A percentile compares a stretch with the other conserved stretches of the same genome.
Conservation (phyloP, 441 rosid species). For the Kokia cookei region DNA sequence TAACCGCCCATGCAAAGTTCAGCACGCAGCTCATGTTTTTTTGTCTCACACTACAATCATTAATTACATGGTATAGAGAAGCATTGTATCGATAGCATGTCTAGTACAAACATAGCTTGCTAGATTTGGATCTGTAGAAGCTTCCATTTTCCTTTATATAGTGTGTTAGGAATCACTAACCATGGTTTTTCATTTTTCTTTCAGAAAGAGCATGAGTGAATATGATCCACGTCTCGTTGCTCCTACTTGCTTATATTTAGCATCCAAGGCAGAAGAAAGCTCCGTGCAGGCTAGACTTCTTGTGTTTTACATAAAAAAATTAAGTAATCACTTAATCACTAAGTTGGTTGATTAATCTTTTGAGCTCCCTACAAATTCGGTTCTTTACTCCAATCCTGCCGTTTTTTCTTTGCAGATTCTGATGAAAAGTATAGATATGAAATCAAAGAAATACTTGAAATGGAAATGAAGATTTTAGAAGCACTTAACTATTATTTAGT, state of each 20-base stretch:
- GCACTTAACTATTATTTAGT: slow-evolving; percentile 90
- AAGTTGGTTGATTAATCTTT: neutral
- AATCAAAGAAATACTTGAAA: slow-evolving; percentile 88
- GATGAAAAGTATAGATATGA: slow-evolving; percentile 82
- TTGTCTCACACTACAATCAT: neutral
- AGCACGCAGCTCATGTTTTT: neutral
- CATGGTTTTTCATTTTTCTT: slow-evolving; percentile 13
- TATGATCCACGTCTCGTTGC: slow-evolving; percentile 92
- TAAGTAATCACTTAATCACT: slow-evolving; percentile 40
- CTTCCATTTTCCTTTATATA: neutral
- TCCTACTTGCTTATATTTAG: slow-evolving; percentile 93
- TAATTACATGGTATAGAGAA: neutral
- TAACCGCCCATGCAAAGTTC: neutral
- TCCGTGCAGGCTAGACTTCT: slow-evolving; percentile 78
- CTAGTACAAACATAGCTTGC: no score
- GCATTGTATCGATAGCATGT: neutral
- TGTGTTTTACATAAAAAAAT: slow-evolving; percentile 59
- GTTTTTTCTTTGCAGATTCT: slow-evolving; percentile 41
- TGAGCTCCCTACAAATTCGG: neutral
- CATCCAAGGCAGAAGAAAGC: slow-evolving; percentile 98
- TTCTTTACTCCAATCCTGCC: slow-evolving; percentile 16
- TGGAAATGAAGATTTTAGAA: slow-evolving; percentile 98
- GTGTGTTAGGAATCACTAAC: slow-evolving; percentile 1
- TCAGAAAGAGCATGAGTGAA: slow-evolving; percentile 85
- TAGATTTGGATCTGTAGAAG: neutral